These are phyloP conservation scores for Trametes sp. DNA, from an alignment of 1,284 basidiomycete species.

Conservation along the genomic window DNA sequence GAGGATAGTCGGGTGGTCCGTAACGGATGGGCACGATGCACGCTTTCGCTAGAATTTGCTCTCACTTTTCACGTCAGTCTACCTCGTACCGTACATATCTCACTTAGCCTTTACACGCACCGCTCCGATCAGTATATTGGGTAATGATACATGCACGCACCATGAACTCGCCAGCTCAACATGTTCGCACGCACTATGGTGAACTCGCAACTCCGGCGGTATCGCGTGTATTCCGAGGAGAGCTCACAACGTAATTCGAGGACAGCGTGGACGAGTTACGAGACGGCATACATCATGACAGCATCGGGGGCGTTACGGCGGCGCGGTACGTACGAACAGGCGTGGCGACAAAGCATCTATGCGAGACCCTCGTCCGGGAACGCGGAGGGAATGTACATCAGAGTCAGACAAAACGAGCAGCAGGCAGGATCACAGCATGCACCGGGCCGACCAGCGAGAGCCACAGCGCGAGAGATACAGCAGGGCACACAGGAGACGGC, in stretches of 20 bases:
- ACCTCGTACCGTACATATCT: conserved; percentile 13
- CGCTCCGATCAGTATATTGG: conserved; percentile 3
- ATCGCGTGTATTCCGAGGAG: neutral
- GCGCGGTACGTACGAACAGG: conserved; percentile 18
- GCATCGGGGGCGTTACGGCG: conserved; percentile 7
- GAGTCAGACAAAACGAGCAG: conserved; percentile 12
- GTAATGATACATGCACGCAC: conserved; percentile 5
- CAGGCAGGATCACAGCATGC: conserved; percentile 17
- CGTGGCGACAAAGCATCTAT: conserved; percentile 13
- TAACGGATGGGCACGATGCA: conserved; percentile 4
- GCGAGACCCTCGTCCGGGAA: conserved; percentile 11
- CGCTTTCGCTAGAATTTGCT: conserved; percentile 24
- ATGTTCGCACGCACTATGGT: too few relatives aligned
- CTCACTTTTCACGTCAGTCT: conserved; percentile 12
- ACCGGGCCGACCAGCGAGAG: conserved; percentile 25
- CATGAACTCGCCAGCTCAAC: neutral
- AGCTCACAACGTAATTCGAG: neutral
- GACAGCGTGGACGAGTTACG: conserved; percentile 6
- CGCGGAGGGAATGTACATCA: conserved; percentile 15
- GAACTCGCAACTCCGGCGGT: neutral
- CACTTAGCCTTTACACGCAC: conserved; percentile 4
- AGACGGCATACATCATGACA: conserved; percentile 19
- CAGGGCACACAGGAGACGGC: conserved; percentile 16
- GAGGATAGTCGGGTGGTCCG: neutral
- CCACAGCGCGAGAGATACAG: conserved; percentile 21